Evolutionary conservation across 805 yeast species (phyloP).

Genomic region (Helenozyma rhizophorensis): DNA sequence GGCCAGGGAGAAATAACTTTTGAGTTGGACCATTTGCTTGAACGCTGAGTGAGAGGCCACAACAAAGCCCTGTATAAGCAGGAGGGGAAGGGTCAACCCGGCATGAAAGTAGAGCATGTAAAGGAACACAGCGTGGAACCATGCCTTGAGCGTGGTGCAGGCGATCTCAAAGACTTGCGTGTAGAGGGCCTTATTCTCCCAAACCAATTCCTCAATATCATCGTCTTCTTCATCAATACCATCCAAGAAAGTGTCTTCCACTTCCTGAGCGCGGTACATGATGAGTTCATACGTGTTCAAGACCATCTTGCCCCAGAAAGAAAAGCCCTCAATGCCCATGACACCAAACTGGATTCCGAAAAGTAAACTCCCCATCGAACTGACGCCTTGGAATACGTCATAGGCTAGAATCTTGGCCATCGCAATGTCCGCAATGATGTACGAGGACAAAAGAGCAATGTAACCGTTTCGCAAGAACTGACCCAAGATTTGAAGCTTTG

Average conservation of each 20-base stretch:
- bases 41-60: conserved; percentile 32
- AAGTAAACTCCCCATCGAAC: conserved; percentile 53
- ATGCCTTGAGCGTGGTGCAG: conserved; percentile 37
- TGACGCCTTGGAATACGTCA: conserved; percentile 47
- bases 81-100: conserved; percentile 29
- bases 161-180: conserved; percentile 53
- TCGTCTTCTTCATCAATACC: conserved; percentile 21
- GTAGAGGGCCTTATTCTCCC: conserved; percentile 68
- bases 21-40: conserved; percentile 38
- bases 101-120: conserved; percentile 33
- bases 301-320: conserved; percentile 41
- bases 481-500: conserved; percentile 24
- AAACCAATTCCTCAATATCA: conserved; percentile 49
- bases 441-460: conserved; percentile 39
- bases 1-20: conserved; percentile 50
- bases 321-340: conserved; percentile 50
- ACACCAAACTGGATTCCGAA: conserved; percentile 77
- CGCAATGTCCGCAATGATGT: conserved; percentile 47
- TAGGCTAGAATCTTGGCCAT: conserved; percentile 55
- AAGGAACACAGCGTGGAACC: conserved; percentile 27
- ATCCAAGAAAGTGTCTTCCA: no score
- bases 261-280: conserved; percentile 29
- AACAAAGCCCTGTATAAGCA: conserved; percentile 42
- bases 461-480: conserved; percentile 35
- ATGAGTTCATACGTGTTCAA: conserved; percentile 55